Evolutionary conservation across 495 filamentous ascomycete species (phyloP).

Genomic region (Neurospora sp.): DNA sequence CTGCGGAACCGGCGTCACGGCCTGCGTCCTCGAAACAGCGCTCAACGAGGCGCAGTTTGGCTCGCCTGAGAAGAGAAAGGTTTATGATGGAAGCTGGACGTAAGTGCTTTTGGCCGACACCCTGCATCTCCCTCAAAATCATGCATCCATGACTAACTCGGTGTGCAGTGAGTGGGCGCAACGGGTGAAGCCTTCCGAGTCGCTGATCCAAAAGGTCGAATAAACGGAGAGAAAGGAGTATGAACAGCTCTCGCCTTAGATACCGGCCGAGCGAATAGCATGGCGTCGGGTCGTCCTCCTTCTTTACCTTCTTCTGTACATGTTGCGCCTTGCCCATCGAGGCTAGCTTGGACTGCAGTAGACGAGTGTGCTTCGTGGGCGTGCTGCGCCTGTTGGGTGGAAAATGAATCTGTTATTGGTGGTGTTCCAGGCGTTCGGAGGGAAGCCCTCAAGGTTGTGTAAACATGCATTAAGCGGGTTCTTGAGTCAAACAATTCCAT

Average conservation of each 20-base stretch:
- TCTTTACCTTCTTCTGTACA: background rate
- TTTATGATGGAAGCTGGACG: constrained; percentile 99
- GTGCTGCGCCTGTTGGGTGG: background rate
- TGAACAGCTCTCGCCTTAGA: background rate
- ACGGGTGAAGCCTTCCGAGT: constrained; percentile 35
- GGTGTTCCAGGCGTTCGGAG: background rate
- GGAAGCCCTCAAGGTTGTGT: background rate
- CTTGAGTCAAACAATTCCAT: background rate
- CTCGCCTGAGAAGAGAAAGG: constrained; percentile 51
- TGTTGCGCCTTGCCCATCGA: background rate
- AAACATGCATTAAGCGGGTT: background rate
- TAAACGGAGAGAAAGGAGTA: background rate
- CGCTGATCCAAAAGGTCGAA: constrained; percentile 25
- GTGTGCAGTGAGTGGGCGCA: constrained; percentile 61
- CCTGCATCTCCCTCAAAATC: background rate
- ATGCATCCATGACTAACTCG: background rate
- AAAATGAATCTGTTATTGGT: background rate
- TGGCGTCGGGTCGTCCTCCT: background rate
- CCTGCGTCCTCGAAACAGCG: constrained; percentile 84
- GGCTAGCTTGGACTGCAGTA: background rate
- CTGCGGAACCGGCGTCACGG: constrained; percentile 92
- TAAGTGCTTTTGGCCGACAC: constrained; percentile 41
- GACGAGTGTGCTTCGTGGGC: background rate
- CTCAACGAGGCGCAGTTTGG: constrained; percentile 68
- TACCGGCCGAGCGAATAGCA: background rate